Evolutionary conservation across 2,329 filamentous ascomycete species (phyloP).

Genomic region (Chalaropsis thielavioides): DNA sequence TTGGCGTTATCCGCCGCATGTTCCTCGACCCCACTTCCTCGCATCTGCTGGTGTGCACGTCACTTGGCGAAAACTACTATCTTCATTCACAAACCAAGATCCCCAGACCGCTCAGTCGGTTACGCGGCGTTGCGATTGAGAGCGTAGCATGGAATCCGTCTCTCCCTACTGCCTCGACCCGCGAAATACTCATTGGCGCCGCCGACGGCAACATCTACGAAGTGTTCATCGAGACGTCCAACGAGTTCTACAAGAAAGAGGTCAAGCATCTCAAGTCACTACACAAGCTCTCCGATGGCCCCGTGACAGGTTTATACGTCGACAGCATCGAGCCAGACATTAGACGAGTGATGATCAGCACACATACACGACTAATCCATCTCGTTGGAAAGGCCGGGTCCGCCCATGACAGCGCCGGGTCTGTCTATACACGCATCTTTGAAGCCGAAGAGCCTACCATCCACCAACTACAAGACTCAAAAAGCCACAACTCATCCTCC

Average conservation of each 20-base stretch:
- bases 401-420: conserved; percentile 64
- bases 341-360: conserved; percentile 65
- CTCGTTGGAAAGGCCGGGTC: conserved; percentile 64
- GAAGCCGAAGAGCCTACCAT: conserved; percentile 68
- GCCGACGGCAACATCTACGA: conserved; percentile 95
- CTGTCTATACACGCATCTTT: conserved; percentile 77
- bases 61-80: conserved; percentile 91
- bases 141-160: conserved; percentile 91
- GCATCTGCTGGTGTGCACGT: conserved; percentile 81
- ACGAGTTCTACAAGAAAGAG: conserved; percentile 88
- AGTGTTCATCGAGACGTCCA: conserved; percentile 82
- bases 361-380: conserved; percentile 63
- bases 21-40: conserved; percentile 96
- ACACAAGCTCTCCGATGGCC: conserved; percentile 67
- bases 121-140: conserved; percentile 80
- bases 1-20: conserved; percentile 85
- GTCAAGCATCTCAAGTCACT: conserved; percentile 81
- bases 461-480: conserved; percentile 43
- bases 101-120: conserved; percentile 62
- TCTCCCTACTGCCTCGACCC: conserved; percentile 78
- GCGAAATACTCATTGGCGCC: conserved; percentile 83
- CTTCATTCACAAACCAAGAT: conserved; percentile 88
- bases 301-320: conserved; percentile 74
- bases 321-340: conserved; percentile 61
- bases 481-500: conserved; percentile 23